phyloP scores from a whole-genome alignment of 75 land plant species.

The Cunninghamia lanceolata region DNA sequence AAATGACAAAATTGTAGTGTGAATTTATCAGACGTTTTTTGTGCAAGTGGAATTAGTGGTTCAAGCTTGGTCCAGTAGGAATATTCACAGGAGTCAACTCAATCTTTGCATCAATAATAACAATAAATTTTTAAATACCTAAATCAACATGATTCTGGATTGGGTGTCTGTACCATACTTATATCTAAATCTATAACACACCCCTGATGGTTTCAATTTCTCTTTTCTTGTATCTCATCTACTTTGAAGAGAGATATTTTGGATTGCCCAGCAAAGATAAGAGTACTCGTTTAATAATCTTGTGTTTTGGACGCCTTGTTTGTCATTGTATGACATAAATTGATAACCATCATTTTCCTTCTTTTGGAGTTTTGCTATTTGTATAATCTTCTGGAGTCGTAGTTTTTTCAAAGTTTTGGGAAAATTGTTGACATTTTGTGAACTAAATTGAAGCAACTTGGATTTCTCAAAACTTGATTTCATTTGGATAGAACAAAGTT shows the following conservation, averaged over 20 bases:
- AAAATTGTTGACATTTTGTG: not conserved
- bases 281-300: not conserved
- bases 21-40: not conserved
- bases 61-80: not conserved
- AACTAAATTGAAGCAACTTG: not conserved
- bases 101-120: not conserved
- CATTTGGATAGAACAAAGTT: not conserved
- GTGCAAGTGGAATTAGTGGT: not conserved
- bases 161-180: not conserved
- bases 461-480: not conserved
- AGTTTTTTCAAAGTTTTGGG: not conserved
- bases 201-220: not conserved
- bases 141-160: not conserved
- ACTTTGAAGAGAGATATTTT: not conserved
- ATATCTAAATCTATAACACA: too few relatives aligned
- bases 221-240: not conserved
- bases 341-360: not conserved
- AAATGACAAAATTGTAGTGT: not conserved
- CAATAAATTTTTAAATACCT: too few relatives aligned
- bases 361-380: not conserved
- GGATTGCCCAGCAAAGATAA: not conserved
- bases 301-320: not conserved
- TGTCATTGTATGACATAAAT: too few relatives aligned
- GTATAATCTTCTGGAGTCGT: not conserved
- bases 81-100: not conserved